Evolutionary conservation across 73 alveolate genomes (phyloP).

Genomic region (Symbiodinium natans): DNA sequence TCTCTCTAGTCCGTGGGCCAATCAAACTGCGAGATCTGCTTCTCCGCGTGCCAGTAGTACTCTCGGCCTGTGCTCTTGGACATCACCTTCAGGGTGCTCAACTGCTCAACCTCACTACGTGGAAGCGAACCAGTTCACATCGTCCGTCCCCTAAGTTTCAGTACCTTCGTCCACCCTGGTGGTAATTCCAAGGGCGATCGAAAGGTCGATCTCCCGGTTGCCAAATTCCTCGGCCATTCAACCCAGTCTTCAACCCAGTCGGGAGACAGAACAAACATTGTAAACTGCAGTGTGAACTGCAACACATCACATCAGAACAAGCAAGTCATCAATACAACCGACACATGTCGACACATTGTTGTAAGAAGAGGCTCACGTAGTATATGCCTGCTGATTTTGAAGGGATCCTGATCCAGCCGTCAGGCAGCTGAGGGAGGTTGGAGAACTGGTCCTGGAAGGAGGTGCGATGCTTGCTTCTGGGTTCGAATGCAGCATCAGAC

Average conservation of each 20-base stretch:
- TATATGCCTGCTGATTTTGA: neutral
- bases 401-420: constrained; percentile 9
- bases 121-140: neutral
- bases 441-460: neutral
- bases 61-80: neutral
- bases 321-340: too few species aligned
- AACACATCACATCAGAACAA: too few species aligned
- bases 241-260: too few species aligned
- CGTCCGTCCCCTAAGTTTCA: neutral
- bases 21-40: constrained; percentile 18
- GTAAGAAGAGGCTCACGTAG: neutral
- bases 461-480: too few species aligned
- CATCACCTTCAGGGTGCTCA: neutral
- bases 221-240: neutral
- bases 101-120: neutral
- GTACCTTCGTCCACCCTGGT: neutral
- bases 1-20: neutral
- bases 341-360: neutral
- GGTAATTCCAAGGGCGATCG: constrained; percentile 1
- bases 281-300: too few species aligned
- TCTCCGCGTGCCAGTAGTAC: constrained; percentile 14
- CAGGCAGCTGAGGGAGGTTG: neutral
- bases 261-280: too few species aligned
- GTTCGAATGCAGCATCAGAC: neutral
- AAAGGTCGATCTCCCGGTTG: neutral